These are phyloP conservation scores for Takashimella tepidaria DNA, from an alignment of 1,284 basidiomycete species.

Conservation along the genomic window DNA sequence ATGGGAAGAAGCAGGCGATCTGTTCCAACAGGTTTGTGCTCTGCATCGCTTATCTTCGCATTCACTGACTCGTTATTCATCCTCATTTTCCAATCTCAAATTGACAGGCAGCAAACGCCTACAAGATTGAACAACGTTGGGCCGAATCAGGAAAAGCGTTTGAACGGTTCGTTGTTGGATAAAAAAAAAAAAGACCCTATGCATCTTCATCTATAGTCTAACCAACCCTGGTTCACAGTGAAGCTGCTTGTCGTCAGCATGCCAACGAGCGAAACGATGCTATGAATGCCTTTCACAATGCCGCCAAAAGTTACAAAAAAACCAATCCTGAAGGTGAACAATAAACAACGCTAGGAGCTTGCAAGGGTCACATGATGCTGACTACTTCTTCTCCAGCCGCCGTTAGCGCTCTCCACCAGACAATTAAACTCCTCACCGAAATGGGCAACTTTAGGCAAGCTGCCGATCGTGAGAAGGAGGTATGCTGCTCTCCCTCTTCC, in stretches of 20 bases:
- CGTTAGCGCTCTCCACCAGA: constrained; percentile 79
- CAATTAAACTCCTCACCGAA: constrained; percentile 76
- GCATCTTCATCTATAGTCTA: too few relatives aligned
- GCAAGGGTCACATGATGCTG: too few relatives aligned
- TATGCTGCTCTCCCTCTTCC: too few relatives aligned
- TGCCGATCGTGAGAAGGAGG: constrained; percentile 92
- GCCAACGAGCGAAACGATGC: constrained; percentile 82
- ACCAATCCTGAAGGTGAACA: constrained; percentile 74
- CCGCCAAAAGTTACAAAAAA: constrained; percentile 88
- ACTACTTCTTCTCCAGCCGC: too few relatives aligned
- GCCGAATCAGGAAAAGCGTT: constrained; percentile 85
- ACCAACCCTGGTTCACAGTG: too few relatives aligned
- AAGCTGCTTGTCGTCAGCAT: constrained; percentile 85
- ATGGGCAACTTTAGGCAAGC: constrained; percentile 92
- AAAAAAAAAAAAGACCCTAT: too few relatives aligned
- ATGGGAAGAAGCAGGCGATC: constrained; percentile 88
- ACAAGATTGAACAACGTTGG: constrained; percentile 90
- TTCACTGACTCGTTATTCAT: neutral
- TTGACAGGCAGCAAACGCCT: constrained; percentile 90
- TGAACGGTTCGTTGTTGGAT: constrained; percentile 52
- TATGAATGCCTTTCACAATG: constrained; percentile 96
- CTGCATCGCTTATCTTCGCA: too few relatives aligned
- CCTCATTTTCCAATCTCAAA: neutral
- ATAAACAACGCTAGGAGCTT: too few relatives aligned
- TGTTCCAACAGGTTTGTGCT: constrained; percentile 57